These are phyloP conservation scores for Flaveria brownii DNA, from an alignment of 129 eudicot species.

Conservation along the genomic window DNA sequence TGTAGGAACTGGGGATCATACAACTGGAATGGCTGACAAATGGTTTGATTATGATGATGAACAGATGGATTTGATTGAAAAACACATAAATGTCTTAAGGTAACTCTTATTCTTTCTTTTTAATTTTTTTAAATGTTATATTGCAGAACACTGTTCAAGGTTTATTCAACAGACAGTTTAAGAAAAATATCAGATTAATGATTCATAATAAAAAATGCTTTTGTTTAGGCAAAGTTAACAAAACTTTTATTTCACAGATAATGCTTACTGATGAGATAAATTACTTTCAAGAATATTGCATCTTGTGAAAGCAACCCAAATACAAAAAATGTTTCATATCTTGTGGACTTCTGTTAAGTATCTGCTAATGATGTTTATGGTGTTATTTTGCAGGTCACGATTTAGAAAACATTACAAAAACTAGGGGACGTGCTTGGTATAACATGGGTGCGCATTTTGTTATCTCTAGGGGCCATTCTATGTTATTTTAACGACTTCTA, in stretches of 20 bases:
- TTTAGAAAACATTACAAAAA: constrained; percentile 24
- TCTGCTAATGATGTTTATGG: constrained; percentile 4
- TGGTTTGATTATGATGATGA: constrained; percentile 64
- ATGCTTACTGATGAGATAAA: background rate
- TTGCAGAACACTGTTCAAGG: background rate
- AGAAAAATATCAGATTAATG: too few species aligned
- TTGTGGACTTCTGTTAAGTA: background rate
- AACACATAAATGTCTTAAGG: constrained; percentile 49
- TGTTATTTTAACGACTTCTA: constrained; percentile 10
- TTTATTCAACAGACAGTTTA: too few species aligned
- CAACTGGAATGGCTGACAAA: constrained; percentile 43
- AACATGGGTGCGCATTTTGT: background rate
- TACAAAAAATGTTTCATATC: background rate
- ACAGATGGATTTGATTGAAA: constrained; percentile 47
- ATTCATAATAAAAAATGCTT: too few species aligned
- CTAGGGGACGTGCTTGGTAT: background rate
- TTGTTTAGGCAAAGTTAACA: too few species aligned
- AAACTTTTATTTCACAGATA: too few species aligned
- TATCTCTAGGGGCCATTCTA: constrained; percentile 1
- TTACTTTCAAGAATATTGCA: background rate
- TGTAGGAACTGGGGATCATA: constrained; percentile 48
- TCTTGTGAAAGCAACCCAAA: background rate
- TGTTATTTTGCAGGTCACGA: constrained; percentile 31
- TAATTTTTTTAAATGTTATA: background rate
- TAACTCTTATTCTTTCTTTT: constrained; percentile 20